A percentile compares a stretch with the other conserved stretches of the same genome.
phyloP scores from a whole-genome alignment of 768 basidiomycete genomes.

The Tephrocybe sp. region DNA sequence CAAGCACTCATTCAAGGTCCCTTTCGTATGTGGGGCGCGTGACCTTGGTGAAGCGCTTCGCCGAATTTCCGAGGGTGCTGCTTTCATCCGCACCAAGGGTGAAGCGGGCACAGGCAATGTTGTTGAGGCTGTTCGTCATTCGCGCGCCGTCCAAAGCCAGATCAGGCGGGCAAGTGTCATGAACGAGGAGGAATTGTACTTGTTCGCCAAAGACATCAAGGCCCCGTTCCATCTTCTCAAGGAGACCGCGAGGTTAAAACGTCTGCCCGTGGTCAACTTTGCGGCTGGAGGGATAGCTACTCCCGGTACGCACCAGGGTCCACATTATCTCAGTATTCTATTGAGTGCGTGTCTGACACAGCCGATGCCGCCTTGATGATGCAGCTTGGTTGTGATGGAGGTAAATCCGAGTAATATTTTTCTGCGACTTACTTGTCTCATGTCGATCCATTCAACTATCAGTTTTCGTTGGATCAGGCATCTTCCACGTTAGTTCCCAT shows the following conservation, averaged over 20 bases:
- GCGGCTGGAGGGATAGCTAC: conserved; percentile 94
- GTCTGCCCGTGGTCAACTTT: conserved; percentile 94
- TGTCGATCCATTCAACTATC: conserved; percentile 9
- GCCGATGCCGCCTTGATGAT: conserved; percentile 99
- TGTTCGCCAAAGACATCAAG: conserved; percentile 86
- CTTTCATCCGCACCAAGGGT: conserved; percentile 98
- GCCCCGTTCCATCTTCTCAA: conserved; percentile 95
- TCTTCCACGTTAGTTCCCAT: conserved; percentile 75
- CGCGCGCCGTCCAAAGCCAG: conserved; percentile 77
- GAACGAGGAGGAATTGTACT: conserved; percentile 94
- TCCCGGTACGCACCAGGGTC: conserved; percentile 53
- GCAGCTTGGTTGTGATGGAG: conserved; percentile 96
- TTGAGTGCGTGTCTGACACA: conserved; percentile 23
- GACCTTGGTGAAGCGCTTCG: conserved; percentile 95
- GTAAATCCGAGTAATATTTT: conserved; percentile 40
- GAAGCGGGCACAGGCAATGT: conserved; percentile 89
- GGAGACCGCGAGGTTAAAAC: conserved; percentile 91
- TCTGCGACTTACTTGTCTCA: conserved; percentile 8
- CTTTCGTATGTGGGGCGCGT: conserved; percentile 94
- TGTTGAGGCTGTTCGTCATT: conserved; percentile 92
- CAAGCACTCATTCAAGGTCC: conserved; percentile 93
- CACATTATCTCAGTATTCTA: background rate
- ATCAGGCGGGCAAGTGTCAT: conserved; percentile 85
- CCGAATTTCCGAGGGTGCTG: conserved; percentile 95
- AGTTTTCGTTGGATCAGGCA: conserved; percentile 98